phyloP scores from a whole-genome alignment of 106 monocot genomes.

The Dendrobium chrysotoxum region DNA sequence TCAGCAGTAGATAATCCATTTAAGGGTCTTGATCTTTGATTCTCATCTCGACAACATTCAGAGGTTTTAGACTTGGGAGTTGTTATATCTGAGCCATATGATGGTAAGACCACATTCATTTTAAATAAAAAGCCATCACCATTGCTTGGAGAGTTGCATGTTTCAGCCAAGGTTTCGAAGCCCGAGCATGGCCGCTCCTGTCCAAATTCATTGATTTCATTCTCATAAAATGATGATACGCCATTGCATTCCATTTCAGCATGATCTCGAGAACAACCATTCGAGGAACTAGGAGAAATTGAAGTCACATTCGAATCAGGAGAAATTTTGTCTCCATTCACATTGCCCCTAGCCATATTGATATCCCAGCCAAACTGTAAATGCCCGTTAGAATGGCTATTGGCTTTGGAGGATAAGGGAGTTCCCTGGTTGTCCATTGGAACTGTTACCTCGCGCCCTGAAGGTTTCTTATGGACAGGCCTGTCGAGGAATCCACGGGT shows the following conservation, averaged over 20 bases:
- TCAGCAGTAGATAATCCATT: background rate
- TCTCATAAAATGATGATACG: background rate
- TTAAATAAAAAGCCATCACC: no score
- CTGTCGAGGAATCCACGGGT: slow-evolving; percentile 26
- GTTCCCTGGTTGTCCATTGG: background rate
- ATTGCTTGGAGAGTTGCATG: no score
- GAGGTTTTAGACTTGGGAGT: no score
- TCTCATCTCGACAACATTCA: no score
- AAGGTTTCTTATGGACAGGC: slow-evolving; percentile 9
- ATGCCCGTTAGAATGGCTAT: slow-evolving; percentile 15
- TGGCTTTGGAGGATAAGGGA: background rate
- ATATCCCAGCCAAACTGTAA: background rate
- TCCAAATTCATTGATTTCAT: background rate
- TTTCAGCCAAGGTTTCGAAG: no score
- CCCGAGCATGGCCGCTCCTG: no score
- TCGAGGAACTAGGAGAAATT: no score
- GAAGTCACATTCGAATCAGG: no score
- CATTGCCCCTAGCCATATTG: background rate
- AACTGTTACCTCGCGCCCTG: background rate
- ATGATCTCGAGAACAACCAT: background rate
- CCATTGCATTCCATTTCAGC: slow-evolving; percentile 5
- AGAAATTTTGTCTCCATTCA: background rate
- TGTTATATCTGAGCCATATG: no score
- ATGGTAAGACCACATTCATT: no score
- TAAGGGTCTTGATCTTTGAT: background rate